phyloP scores from a whole-genome alignment of 768 basidiomycete genomes.

The Lentinula guzmanii region DNA sequence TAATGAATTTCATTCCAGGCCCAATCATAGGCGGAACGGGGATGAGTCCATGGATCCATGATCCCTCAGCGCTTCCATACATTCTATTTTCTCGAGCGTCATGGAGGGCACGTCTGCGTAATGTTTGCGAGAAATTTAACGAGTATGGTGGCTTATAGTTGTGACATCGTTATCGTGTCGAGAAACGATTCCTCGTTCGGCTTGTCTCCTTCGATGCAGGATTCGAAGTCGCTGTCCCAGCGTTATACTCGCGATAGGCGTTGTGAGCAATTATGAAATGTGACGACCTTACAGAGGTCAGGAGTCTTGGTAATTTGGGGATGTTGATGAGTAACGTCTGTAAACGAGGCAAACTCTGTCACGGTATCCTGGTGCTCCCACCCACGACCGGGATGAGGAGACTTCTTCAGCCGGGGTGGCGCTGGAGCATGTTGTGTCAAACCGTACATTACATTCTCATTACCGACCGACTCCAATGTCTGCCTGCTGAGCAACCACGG shows the following conservation, averaged over 20 bases:
- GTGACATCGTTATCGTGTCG: not conserved
- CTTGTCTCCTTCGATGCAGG: not conserved
- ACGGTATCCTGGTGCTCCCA: not conserved
- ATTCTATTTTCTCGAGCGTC: not conserved
- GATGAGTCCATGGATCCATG: too few relatives aligned
- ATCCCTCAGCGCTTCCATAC: not conserved
- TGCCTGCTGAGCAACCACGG: constrained; percentile 10
- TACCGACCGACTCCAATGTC: not conserved
- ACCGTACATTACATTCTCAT: too few relatives aligned
- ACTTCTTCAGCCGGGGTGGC: not conserved
- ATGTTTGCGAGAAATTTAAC: too few relatives aligned
- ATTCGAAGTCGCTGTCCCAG: too few relatives aligned
- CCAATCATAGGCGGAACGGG: not conserved
- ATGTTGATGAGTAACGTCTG: not conserved
- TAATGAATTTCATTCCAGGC: not conserved
- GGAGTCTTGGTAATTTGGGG: not conserved
- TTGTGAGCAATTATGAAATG: not conserved
- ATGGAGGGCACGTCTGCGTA: too few relatives aligned
- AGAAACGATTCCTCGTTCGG: not conserved
- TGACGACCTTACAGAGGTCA: not conserved
- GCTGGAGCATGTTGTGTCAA: not conserved
- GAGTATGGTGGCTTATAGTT: not conserved
- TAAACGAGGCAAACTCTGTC: not conserved
- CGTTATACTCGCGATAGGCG: too few relatives aligned
- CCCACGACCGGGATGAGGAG: not conserved